Percentiles rank a stretch among this genome's conserved stretches.
phyloP scores from a whole-genome alignment of 2,329 filamentous ascomycete species.

The Aspergillus sp. region DNA sequence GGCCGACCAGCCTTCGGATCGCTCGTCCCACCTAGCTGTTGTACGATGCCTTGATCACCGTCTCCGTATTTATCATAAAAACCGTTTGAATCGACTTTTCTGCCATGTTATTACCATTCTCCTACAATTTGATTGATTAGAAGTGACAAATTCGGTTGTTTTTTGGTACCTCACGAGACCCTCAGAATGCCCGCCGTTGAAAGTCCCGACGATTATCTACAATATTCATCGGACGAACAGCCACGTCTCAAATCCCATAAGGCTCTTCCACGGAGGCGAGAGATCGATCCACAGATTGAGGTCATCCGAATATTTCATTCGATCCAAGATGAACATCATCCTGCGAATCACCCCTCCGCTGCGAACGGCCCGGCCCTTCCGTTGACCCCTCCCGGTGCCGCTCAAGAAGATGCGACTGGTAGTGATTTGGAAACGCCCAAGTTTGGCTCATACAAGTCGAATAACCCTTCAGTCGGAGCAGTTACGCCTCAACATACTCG shows the following conservation, averaged over 20 bases:
- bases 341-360: conserved; percentile 15
- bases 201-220: not conserved
- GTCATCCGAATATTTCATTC: conserved; percentile 18
- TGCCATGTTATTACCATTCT: not conserved
- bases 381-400: conserved; percentile 32
- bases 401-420: conserved; percentile 16
- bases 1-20: not conserved
- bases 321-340: conserved; percentile 18
- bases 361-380: conserved; percentile 27
- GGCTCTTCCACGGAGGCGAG: conserved; percentile 31
- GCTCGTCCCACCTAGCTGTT: not conserved
- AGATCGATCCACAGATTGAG: conserved; percentile 18
- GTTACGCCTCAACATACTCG: conserved; percentile 64
- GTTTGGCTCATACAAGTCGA: conserved; percentile 19
- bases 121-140: not conserved
- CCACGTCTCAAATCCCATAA: conserved; percentile 37
- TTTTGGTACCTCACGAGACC: not conserved
- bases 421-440: conserved; percentile 16
- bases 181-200: not conserved
- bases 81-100: conserved; percentile 1
- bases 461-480: conserved; percentile 24
- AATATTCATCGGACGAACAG: conserved; percentile 25
- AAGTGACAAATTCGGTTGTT: too few species aligned
- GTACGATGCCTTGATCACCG: conserved; percentile 1
- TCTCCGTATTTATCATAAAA: conserved; percentile 1